Base-by-base conservation (phyloP, 176 grass and related monocot species). In the Eleusine indica region DNA sequence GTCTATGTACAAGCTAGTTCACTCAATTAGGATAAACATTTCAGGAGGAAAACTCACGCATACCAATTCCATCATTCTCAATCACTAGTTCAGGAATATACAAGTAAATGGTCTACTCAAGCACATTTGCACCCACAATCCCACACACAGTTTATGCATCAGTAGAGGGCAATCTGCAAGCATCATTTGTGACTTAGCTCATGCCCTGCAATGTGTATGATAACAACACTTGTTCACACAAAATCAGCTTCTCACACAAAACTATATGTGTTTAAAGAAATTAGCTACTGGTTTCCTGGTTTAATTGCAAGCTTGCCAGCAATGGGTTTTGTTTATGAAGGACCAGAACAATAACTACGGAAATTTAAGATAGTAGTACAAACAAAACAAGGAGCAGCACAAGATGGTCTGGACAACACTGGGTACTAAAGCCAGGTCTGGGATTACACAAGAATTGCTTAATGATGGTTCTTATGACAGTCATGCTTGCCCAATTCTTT, bases 161-260 rank as follows among this genome's bases (percentile, higher is more conserved):
- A 70, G 51, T 46, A 15, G 57, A 46, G 38, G 39, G 29, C 0
- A 7, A 79, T 2, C 28, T 37, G 64, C 10, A 9, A 77, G 48
- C 9, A 68, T 16, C 3, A 65, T 58, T 68, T 60, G 71, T 5
- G 15, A 56, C 17, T 68, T 13, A 35, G 43, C 3, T 68, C 73
- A 46, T 68, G 25, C 25, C 22, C 22, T 52, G 44, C 11, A 9
- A 79, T 15, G 47, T 54, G 64, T 47, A 39, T n/a, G 44, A 79
- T n/a, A 80, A 80, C 47, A 60, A 18, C 52, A 71, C 25, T 22
- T 85, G 28, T 47, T 77, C 18, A 7, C 10, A 47, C 18, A 73
- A 61, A 9, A 48, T 17, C 53, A 73, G 80, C 40, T 64, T 72
- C 40, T 58, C 68, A 72, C 44, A 67, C 29, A 79, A 9, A 8